Conservation (phyloP, 306 rosid genomes). For the Potentilla sterilis region DNA sequence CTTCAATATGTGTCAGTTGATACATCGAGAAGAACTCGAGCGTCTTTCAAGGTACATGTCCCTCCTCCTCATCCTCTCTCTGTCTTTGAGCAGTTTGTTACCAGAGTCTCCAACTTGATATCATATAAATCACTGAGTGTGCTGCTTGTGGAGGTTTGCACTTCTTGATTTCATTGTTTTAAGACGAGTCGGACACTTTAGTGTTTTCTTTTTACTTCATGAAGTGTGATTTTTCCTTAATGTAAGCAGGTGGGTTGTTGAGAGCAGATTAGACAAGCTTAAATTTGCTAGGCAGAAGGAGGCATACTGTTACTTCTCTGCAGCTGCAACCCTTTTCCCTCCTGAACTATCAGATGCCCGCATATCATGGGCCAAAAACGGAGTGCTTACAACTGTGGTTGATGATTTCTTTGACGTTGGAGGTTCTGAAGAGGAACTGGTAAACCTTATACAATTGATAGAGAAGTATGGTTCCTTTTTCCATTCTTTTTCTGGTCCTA, state of each 20-base stretch:
- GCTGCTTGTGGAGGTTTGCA: not conserved
- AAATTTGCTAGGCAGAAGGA: conserved; percentile 77
- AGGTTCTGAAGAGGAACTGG: conserved; percentile 61
- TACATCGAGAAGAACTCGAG: conserved; percentile 56
- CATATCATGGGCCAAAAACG: conserved; percentile 75
- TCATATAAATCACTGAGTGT: not conserved
- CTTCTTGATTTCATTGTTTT: not conserved
- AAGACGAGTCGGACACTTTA: not conserved
- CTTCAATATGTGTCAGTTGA: conserved; percentile 68
- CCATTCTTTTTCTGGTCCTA: conserved; percentile 14
- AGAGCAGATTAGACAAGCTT: conserved; percentile 64
- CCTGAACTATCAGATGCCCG: conserved; percentile 76
- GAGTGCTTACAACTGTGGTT: conserved; percentile 72
- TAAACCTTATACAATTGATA: conserved; percentile 65
- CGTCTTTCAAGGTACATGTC: conserved; percentile 51
- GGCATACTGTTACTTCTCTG: conserved; percentile 69
- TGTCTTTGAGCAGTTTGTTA: not conserved
- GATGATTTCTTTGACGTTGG: conserved; percentile 88
- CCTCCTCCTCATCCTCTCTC: conserved; percentile 7
- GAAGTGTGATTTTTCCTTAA: not conserved
- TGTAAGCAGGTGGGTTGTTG: conserved; percentile 64
- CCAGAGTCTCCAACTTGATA: not conserved
- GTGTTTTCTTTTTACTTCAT: not conserved
- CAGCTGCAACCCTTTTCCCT: conserved; percentile 55
- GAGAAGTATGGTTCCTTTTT: conserved; percentile 54